Percentiles rank a stretch among this genome's conserved stretches.
Evolutionary conservation across 2,329 filamentous ascomycete species (phyloP).

Genomic region (Xylaria hypoxylon): DNA sequence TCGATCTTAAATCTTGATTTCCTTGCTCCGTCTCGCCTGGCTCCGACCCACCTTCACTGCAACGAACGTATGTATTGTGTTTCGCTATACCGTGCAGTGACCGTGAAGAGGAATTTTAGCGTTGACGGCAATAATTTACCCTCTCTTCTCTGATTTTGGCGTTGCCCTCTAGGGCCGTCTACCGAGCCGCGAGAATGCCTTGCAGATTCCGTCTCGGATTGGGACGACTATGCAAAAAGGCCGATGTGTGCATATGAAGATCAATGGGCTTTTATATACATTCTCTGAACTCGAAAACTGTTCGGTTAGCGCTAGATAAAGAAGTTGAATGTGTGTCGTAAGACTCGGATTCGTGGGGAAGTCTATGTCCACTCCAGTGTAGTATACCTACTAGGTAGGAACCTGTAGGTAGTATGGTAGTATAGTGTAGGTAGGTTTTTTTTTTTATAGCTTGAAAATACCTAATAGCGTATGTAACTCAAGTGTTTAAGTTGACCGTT

Average conservation of each 20-base stretch:
- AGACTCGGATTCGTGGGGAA: background rate
- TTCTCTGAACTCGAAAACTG: conserved; percentile 10
- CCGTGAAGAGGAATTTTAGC: conserved; percentile 14
- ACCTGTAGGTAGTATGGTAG: no score
- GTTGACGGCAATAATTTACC: conserved; percentile 26
- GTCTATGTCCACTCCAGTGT: background rate
- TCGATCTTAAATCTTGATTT: conserved; percentile 28
- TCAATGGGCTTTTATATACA: background rate
- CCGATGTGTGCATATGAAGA: background rate
- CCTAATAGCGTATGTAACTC: no score
- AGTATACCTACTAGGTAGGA: no score
- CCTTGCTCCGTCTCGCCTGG: conserved; percentile 10
- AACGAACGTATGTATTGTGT: conserved; percentile 16
- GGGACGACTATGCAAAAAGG: conserved; percentile 5
- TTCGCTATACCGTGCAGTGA: conserved; percentile 16
- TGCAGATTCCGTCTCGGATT: conserved; percentile 1
- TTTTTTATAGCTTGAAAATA: no score
- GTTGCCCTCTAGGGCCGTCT: conserved; percentile 30
- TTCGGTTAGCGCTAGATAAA: background rate
- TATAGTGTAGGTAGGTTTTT: no score
- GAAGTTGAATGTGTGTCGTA: conserved; percentile 5
- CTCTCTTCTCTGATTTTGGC: conserved; percentile 17
- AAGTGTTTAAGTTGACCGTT: no score
- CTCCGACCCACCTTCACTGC: conserved; percentile 28
- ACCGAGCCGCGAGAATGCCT: conserved; percentile 24